Evolutionary conservation across 768 basidiomycete genomes (phyloP).

Genomic region (Mycena galericulata): DNA sequence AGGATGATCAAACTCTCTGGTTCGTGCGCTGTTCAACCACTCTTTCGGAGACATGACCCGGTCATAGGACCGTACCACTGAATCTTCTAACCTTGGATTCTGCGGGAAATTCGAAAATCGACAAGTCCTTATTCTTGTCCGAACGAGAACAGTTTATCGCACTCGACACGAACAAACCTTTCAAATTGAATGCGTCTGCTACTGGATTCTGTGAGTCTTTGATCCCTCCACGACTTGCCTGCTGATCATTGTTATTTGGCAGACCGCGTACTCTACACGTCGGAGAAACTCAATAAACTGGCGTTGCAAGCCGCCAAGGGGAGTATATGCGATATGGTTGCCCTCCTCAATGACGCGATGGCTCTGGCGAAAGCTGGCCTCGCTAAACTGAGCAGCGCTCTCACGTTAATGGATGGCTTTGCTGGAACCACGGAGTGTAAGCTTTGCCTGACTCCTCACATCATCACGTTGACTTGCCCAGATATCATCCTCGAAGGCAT

Average conservation of each 20-base stretch:
- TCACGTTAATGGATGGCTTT: slow-evolving; percentile 65
- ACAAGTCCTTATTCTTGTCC: slow-evolving; percentile 64
- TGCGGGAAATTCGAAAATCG: slow-evolving; percentile 37
- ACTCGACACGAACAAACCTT: slow-evolving; percentile 65
- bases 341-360: too few species aligned
- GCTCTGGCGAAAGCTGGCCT: too few species aligned
- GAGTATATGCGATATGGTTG: too few species aligned
- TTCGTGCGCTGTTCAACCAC: too few species aligned
- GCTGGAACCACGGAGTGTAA: slow-evolving; percentile 65
- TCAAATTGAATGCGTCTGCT: slow-evolving; percentile 81
- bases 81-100: background rate
- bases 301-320: too few species aligned
- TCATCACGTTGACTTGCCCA: too few species aligned
- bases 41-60: slow-evolving; percentile 15
- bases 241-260: too few species aligned
- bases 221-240: too few species aligned
- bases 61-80: slow-evolving; percentile 16
- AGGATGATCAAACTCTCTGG: slow-evolving; percentile 79
- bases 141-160: slow-evolving; percentile 63
- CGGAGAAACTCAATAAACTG: too few species aligned
- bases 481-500: slow-evolving; percentile 13
- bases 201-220: too few species aligned
- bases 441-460: slow-evolving; percentile 33
- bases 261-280: too few species aligned
- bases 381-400: slow-evolving; percentile 64